These are phyloP conservation scores for Aspergillus tubingensis DNA, from an alignment of 2,329 filamentous ascomycete genomes.

Conservation along the genomic window DNA sequence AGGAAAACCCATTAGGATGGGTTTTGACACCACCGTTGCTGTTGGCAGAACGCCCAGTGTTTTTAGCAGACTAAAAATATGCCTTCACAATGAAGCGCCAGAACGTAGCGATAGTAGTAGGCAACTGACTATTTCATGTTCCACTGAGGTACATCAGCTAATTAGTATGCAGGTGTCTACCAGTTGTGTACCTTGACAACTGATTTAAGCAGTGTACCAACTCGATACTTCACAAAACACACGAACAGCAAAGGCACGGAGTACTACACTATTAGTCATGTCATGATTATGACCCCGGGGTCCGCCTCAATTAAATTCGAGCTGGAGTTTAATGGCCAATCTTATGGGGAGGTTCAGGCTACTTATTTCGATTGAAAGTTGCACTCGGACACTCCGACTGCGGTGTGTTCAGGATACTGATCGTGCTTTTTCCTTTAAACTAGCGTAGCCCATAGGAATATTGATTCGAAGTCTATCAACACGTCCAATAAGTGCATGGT, in stretches of 20 bases:
- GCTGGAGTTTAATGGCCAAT: slow-evolving; percentile 24
- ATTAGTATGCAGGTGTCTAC: slow-evolving; percentile 5
- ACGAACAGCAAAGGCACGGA: slow-evolving; percentile 12
- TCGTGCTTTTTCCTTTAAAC: not conserved
- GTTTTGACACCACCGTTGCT: accelerated
- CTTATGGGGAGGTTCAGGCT: slow-evolving; percentile 22
- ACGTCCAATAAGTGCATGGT: too few species aligned
- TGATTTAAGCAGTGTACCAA: slow-evolving; percentile 23
- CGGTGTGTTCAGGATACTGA: not conserved
- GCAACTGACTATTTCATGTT: not conserved
- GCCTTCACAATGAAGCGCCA: slow-evolving; percentile 12
- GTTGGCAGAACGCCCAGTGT: accelerated
- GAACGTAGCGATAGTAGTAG: not conserved
- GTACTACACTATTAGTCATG: slow-evolving; percentile 14
- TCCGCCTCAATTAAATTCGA: slow-evolving; percentile 26
- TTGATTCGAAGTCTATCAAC: too few species aligned
- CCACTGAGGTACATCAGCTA: not conserved
- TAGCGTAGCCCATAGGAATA: too few species aligned
- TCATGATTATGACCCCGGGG: slow-evolving; percentile 19
- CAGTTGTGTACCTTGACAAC: slow-evolving; percentile 17
- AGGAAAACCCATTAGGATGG: slow-evolving; percentile 11
- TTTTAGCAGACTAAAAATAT: not conserved
- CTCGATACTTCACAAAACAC: slow-evolving; percentile 11
- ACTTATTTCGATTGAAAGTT: slow-evolving; percentile 14
- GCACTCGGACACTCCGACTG: not conserved